A percentile compares a stretch with the other conserved stretches of the same genome.
phyloP scores from a whole-genome alignment of 257 asterid genomes.

The Solanum virginianum region DNA sequence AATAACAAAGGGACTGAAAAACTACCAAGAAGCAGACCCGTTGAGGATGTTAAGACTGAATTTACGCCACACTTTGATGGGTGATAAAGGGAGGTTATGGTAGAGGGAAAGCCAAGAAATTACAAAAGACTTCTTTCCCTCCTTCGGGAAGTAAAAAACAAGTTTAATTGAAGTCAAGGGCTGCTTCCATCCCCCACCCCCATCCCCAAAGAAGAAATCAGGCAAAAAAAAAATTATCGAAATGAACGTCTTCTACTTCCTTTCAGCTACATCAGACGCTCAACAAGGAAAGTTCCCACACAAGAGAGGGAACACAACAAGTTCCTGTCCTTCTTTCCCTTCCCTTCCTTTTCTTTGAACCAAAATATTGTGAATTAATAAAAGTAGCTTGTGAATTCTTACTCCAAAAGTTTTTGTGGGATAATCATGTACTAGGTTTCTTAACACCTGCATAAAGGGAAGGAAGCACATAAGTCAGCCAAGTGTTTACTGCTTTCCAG shows the following conservation, averaged over 20 bases:
- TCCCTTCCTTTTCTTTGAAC: neutral
- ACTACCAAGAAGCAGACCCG: neutral
- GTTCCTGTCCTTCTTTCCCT: neutral
- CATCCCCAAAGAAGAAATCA: neutral
- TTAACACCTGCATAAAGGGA: constrained; percentile 31
- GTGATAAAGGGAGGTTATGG: neutral
- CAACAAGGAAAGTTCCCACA: neutral
- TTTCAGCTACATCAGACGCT: neutral
- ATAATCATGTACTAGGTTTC: constrained; percentile 39
- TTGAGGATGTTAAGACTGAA: neutral
- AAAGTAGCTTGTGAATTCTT: constrained; percentile 10
- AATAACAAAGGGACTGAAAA: neutral
- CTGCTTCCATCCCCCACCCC: neutral
- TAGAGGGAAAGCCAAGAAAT: neutral
- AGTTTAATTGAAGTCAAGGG: neutral
- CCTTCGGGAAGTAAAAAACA: neutral
- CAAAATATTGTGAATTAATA: neutral
- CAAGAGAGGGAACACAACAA: neutral
- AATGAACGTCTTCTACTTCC: neutral
- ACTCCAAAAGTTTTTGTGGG: constrained; percentile 66
- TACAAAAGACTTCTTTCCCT: neutral
- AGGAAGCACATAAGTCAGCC: neutral
- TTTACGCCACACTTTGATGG: neutral
- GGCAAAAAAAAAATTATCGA: neutral
- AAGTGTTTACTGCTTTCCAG: neutral